Conservation (phyloP, 2,329 filamentous ascomycete genomes). For the Graphilbum fragrans region DNA sequence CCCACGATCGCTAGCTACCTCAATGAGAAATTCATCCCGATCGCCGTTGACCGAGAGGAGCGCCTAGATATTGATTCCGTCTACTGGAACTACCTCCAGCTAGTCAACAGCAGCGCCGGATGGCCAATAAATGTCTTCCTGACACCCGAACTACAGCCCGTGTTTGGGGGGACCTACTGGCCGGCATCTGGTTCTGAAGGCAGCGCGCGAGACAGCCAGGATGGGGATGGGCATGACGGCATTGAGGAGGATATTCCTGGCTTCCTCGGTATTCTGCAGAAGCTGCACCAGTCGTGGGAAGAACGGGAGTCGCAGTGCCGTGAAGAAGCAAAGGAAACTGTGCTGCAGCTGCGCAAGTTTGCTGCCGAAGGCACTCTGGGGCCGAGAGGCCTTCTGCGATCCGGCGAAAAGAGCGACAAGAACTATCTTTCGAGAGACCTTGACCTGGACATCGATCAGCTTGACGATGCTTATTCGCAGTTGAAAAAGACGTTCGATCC, state of each 20-base stretch:
- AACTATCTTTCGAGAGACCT: slow-evolving; percentile 33
- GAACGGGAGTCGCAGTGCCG: slow-evolving; percentile 76
- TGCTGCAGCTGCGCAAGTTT: slow-evolving; percentile 72
- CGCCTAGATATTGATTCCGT: slow-evolving; percentile 88
- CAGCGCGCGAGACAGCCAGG: slow-evolving; percentile 18
- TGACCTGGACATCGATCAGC: slow-evolving; percentile 73
- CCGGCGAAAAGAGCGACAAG: slow-evolving; percentile 9
- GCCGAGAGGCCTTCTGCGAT: slow-evolving; percentile 19
- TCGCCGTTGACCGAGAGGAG: slow-evolving; percentile 89
- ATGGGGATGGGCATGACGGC: slow-evolving; percentile 19
- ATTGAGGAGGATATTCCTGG: slow-evolving; percentile 51
- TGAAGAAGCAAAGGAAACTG: slow-evolving; percentile 71
- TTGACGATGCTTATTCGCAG: slow-evolving; percentile 80
- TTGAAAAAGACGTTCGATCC: slow-evolving; percentile 73
- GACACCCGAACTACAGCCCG: slow-evolving; percentile 81
- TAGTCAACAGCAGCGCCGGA: slow-evolving; percentile 77
- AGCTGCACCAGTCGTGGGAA: slow-evolving; percentile 63
- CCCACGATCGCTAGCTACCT: slow-evolving; percentile 67
- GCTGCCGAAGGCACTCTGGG: slow-evolving; percentile 73
- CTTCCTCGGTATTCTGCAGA: slow-evolving; percentile 72
- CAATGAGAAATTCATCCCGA: slow-evolving; percentile 79
- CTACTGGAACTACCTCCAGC: slow-evolving; percentile 97
- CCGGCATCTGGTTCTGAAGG: slow-evolving; percentile 58
- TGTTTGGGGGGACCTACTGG: slow-evolving; percentile 96
- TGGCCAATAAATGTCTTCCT: slow-evolving; percentile 97